Evolutionary conservation across 2,329 filamentous ascomycete species (phyloP), one percentile per base, ranked within the genome.

Genomic region (Fusarium anthophilum): DNA sequence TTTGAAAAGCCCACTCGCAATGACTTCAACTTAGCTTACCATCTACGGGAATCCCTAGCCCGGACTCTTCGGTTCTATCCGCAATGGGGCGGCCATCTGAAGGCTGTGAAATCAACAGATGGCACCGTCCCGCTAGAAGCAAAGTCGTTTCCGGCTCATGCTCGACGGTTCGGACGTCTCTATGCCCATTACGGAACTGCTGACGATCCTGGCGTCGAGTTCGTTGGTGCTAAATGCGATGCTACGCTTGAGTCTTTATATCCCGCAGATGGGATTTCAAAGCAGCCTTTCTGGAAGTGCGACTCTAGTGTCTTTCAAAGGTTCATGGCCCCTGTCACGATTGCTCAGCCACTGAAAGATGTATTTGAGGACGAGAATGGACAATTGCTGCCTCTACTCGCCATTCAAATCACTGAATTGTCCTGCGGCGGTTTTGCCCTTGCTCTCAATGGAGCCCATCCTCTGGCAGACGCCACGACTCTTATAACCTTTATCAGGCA

Each of bases 371-470:
- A 74, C 6, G 55, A 53, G 1, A 45, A 8, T 7, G 69, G 61
- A 0, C 17, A 26, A 9, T n/a, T 44, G 1, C 43, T 48, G 13
- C 69, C 77, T 20, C 50, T 73, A 2, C 48, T 80, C 28, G 58
- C 76, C 8, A 53, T 78, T 2, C 78, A 79, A 41, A 22, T 77
- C 3, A 80, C 78, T 0, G 41, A 73, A 4, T 13, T 79, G 8
- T 67, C 74, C 1, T 77, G 77, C 7, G 76, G 74, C 3, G 78
- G 73, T 1, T 74, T 78, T 32, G 63, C 70, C 3, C 18, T 80
- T 1, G 69, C 70, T 2, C 15, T 72, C 8, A 77, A 77, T 15
- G 70, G 62, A 9, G 48, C 69, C 3, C 78, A 80, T 64, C 74
- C 73, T 26, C 56, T 80, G 2, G 76, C 77, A 13, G 78, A 80